These are phyloP conservation scores for Kurtzmaniella quercitrusa DNA, from an alignment of 1,139 yeast species.

Conservation along the genomic window DNA sequence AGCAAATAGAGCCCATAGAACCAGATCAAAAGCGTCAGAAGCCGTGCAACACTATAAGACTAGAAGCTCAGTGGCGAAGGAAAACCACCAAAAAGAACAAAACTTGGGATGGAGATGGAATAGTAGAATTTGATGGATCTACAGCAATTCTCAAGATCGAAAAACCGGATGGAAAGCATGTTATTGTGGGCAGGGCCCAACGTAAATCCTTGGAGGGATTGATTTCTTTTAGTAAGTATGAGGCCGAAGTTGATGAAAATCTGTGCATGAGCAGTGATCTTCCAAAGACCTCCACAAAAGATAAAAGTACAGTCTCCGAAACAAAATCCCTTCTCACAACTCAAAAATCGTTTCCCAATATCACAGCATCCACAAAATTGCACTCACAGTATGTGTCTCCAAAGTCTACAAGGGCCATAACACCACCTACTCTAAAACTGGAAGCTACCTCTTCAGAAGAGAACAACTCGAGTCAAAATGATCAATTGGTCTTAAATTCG, in stretches of 20 bases:
- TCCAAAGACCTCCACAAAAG: not conserved
- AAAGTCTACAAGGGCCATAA: not conserved
- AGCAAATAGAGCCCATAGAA: not conserved
- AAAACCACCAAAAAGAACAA: slow-evolving; percentile 73
- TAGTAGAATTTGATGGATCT: slow-evolving; percentile 25
- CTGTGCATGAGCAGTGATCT: slow-evolving; percentile 4
- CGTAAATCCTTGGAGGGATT: slow-evolving; percentile 9
- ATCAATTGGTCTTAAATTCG: slow-evolving; percentile 19
- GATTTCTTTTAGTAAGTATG: slow-evolving; percentile 24
- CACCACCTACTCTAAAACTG: not conserved
- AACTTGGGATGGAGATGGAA: slow-evolving; percentile 95
- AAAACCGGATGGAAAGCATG: slow-evolving; percentile 12
- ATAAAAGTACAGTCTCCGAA: not conserved
- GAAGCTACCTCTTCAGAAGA: not conserved
- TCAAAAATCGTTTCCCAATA: too few species aligned
- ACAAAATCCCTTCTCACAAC: too few species aligned
- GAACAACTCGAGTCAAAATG: slow-evolving; percentile 5
- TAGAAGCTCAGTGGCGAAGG: slow-evolving; percentile 65
- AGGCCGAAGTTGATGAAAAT: slow-evolving; percentile 24
- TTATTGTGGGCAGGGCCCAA: slow-evolving; percentile 16
- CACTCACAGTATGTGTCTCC: not conserved
- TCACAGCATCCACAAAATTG: too few species aligned
- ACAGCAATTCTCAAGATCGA: slow-evolving; percentile 15
- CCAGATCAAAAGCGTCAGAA: not conserved
- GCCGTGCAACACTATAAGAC: slow-evolving; percentile 10